Conservation (phyloP, 2,329 filamentous ascomycete species). For the Nakataea oryzae region DNA sequence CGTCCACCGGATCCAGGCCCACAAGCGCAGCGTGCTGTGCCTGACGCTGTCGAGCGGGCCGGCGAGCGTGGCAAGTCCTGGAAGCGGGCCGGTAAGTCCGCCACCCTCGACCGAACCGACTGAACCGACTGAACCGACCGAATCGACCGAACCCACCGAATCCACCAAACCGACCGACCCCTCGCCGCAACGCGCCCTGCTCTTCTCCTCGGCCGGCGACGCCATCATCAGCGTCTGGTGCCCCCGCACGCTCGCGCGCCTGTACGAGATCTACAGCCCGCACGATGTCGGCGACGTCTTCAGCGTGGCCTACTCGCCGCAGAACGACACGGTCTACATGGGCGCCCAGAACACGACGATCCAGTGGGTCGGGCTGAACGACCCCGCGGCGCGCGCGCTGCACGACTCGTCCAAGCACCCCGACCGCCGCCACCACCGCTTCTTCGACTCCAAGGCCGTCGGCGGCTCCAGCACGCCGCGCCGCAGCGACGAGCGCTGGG, state of each 20-base stretch:
- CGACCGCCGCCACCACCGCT: conserved; percentile 68
- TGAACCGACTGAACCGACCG: no score
- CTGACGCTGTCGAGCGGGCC: conserved; percentile 76
- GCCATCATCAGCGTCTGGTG: conserved; percentile 93
- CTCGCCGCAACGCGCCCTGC: conserved; percentile 27
- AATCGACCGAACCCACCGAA: no score
- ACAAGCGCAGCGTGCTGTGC: conserved; percentile 83
- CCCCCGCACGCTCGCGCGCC: conserved; percentile 60
- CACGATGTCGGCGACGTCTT: conserved; percentile 96
- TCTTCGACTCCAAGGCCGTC: conserved; percentile 85
- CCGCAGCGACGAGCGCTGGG: conserved; percentile 50
- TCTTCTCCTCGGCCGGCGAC: conserved; percentile 91
- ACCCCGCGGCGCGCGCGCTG: conserved; percentile 46
- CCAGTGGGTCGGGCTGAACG: conserved; percentile 76
- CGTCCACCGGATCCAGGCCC: conserved; percentile 69
- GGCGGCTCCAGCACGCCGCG: conserved; percentile 71
- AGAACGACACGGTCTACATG: conserved; percentile 74
- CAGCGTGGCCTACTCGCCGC: conserved; percentile 78
- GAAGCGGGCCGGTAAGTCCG: no score
- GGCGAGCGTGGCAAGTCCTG: no score
- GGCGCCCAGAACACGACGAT: conserved; percentile 92
- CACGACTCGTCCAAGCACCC: conserved; percentile 61
- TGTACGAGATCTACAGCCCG: conserved; percentile 85
- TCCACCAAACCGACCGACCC: conserved; percentile 9
- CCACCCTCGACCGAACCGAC: conserved; percentile 44